Conservation (phyloP, 441 rosid species). For the Brassica hybrid region DNA sequence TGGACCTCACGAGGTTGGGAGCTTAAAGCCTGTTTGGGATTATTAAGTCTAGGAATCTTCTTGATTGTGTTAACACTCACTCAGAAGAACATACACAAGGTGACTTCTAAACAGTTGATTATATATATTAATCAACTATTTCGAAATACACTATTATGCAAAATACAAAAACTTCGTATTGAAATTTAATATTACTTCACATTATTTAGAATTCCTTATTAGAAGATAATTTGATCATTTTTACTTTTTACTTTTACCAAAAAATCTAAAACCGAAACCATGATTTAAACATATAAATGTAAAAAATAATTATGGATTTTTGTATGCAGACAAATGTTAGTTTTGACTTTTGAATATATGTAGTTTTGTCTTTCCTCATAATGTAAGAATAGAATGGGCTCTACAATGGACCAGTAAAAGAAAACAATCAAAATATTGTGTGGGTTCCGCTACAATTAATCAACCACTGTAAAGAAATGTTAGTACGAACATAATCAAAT, state of each 20-base stretch:
- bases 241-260: no score
- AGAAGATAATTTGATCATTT: no score
- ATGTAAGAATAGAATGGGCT: background rate
- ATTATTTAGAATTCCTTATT: no score
- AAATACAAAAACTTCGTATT: background rate
- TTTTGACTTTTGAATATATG: no score
- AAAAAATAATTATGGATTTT: no score
- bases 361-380: no score
- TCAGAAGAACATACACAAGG: no score
- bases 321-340: no score
- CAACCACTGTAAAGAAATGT: background rate
- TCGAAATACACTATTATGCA: background rate
- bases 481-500: background rate
- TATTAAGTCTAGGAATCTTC: background rate
- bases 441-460: background rate
- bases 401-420: conserved; percentile 6
- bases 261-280: no score
- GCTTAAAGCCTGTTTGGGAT: conserved; percentile 1
- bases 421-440: background rate
- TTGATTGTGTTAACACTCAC: background rate
- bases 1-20: background rate
- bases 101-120: no score
- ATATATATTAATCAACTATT: background rate
- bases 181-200: no score
- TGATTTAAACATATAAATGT: no score